Percentiles rank a stretch among this genome's conserved stretches.
phyloP scores from a whole-genome alignment of 306 rosid species.

The Argentina anserina region DNA sequence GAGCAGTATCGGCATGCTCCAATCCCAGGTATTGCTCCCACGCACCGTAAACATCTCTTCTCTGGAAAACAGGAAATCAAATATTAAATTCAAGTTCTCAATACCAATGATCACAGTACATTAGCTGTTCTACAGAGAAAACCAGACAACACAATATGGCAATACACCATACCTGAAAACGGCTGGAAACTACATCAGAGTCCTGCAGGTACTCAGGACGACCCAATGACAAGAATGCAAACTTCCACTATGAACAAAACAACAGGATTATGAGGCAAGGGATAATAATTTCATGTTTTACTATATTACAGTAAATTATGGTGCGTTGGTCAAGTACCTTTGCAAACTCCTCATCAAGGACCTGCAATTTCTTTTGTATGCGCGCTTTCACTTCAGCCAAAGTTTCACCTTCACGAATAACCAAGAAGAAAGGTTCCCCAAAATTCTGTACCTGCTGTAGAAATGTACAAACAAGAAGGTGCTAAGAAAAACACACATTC shows the following conservation, averaged over 20 bases:
- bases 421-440: conserved; percentile 92
- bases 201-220: conserved; percentile 95
- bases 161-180: conserved; percentile 64
- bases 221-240: conserved; percentile 81
- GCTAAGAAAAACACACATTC: neutral
- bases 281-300: neutral
- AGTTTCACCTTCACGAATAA: conserved; percentile 72
- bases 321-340: conserved; percentile 43
- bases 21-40: conserved; percentile 99
- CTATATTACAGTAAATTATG: neutral
- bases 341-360: conserved; percentile 78
- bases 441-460: conserved; percentile 84
- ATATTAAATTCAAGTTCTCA: neutral
- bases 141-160: neutral
- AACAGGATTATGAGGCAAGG: neutral
- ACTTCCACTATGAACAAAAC: conserved; percentile 64
- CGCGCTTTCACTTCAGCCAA: conserved; percentile 80
- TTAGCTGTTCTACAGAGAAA: neutral
- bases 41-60: conserved; percentile 86
- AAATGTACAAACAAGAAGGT: conserved; percentile 2
- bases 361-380: conserved; percentile 77
- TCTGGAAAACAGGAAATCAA: conserved; percentile 36
- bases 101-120: neutral
- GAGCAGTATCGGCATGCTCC: conserved; percentile 78
- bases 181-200: conserved; percentile 60